phyloP scores from a whole-genome alignment of 306 rosid genomes.

The Cicer pinnatifidum region DNA sequence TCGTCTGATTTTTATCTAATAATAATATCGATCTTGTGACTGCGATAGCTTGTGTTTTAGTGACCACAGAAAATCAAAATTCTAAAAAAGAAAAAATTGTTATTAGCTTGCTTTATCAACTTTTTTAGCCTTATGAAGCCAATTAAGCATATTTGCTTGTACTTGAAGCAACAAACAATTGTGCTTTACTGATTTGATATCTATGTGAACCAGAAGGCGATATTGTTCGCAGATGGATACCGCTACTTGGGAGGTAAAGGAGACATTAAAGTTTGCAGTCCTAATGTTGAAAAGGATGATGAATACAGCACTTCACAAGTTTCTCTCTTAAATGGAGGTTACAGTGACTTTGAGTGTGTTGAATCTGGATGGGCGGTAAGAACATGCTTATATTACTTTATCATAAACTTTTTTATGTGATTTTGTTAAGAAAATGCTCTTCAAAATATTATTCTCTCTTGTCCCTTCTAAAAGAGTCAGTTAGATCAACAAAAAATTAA shows the following conservation, averaged over 20 bases:
- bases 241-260: constrained; percentile 69
- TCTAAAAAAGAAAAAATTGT: neutral
- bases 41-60: neutral
- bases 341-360: constrained; percentile 53
- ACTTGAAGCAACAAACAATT: constrained; percentile 13
- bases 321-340: constrained; percentile 57
- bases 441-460: neutral
- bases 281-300: constrained; percentile 56
- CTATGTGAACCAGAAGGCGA: constrained; percentile 54
- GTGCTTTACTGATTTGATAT: constrained; percentile 21
- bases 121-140: neutral
- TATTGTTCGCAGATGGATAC: constrained; percentile 51
- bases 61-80: neutral
- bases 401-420: neutral
- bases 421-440: neutral
- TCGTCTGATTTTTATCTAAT: neutral
- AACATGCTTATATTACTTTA: constrained; percentile 13
- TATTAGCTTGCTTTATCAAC: neutral
- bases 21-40: neutral
- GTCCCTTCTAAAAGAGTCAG: no score
- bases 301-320: constrained; percentile 69
- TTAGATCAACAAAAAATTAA: no score
- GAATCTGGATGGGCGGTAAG: constrained; percentile 77
- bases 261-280: constrained; percentile 56
- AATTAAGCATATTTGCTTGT: constrained; percentile 4